Evolutionary conservation across 2,329 filamentous ascomycete genomes (phyloP).

Genomic region (Paecilomyces niveus): DNA sequence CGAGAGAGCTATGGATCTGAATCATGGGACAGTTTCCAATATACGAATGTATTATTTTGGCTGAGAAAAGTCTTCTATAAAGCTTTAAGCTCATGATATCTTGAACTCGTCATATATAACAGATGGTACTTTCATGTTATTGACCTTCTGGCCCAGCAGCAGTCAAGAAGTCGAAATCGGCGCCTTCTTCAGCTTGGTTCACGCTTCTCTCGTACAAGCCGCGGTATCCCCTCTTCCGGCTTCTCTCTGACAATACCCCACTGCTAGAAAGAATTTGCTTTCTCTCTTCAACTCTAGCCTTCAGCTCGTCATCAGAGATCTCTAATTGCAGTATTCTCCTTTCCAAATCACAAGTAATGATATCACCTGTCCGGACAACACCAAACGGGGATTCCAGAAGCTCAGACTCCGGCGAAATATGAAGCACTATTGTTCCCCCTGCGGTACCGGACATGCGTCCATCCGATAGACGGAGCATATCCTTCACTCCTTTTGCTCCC

Average conservation of each 20-base stretch:
- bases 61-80: background rate
- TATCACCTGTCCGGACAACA: constrained; percentile 42
- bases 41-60: background rate
- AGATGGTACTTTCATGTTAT: background rate
- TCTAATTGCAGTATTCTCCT: constrained; percentile 35
- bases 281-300: constrained; percentile 27
- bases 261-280: constrained; percentile 11
- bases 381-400: constrained; percentile 43
- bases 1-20: background rate
- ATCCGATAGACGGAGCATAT: constrained; percentile 49
- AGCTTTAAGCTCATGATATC: background rate
- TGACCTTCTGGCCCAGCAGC: constrained; percentile 13
- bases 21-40: background rate
- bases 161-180: constrained; percentile 33
- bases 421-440: constrained; percentile 48
- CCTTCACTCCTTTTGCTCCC: constrained; percentile 38
- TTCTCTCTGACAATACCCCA: constrained; percentile 15
- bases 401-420: constrained; percentile 47
- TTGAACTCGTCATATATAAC: background rate
- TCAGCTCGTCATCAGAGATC: constrained; percentile 35
- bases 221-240: constrained; percentile 29
- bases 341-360: constrained; percentile 41
- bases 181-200: constrained; percentile 36
- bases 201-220: constrained; percentile 36
- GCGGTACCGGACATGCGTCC: constrained; percentile 51